Evolutionary conservation across 2,329 filamentous ascomycete species (phyloP).

Genomic region (Clonostachys sp.): DNA sequence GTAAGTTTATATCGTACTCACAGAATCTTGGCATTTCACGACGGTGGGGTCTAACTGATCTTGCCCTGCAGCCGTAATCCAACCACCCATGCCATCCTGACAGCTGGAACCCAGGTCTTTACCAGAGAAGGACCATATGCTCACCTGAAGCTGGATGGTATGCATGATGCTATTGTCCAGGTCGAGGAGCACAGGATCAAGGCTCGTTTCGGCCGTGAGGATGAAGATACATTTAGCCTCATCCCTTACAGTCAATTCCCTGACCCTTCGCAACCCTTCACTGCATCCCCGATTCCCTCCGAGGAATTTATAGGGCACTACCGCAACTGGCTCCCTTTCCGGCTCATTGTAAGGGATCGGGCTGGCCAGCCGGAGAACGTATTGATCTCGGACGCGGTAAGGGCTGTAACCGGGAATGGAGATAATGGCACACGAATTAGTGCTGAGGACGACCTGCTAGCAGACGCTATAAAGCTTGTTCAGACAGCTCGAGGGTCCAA

Average conservation of each 20-base stretch:
- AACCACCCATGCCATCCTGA: not conserved
- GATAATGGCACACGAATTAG: constrained; percentile 15
- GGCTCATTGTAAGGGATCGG: not conserved
- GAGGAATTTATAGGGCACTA: not conserved
- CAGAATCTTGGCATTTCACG: too few species aligned
- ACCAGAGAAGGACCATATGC: constrained; percentile 20
- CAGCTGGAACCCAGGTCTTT: constrained; percentile 9
- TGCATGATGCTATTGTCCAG: constrained; percentile 25
- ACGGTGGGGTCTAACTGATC: too few species aligned
- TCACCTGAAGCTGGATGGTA: constrained; percentile 25
- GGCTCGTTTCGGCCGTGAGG: not conserved
- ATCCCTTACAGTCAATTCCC: not conserved
- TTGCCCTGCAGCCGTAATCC: not conserved
- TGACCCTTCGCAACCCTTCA: not conserved
- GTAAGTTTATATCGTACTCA: constrained; percentile 3
- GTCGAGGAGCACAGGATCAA: constrained; percentile 13
- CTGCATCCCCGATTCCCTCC: not conserved
- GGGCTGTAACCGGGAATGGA: constrained; percentile 17
- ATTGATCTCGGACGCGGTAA: constrained; percentile 6
- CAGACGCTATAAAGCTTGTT: constrained; percentile 15
- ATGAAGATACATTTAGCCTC: not conserved
- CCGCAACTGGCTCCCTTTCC: constrained; percentile 4
- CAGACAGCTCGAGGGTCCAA: constrained; percentile 10
- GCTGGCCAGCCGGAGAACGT: not conserved
- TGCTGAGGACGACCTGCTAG: constrained; percentile 20